A percentile compares a stretch with the other conserved stretches of the same genome.
These are phyloP conservation scores for Arthrobotrys conoides DNA, from an alignment of 2,329 filamentous ascomycete species.

Conservation along the genomic window DNA sequence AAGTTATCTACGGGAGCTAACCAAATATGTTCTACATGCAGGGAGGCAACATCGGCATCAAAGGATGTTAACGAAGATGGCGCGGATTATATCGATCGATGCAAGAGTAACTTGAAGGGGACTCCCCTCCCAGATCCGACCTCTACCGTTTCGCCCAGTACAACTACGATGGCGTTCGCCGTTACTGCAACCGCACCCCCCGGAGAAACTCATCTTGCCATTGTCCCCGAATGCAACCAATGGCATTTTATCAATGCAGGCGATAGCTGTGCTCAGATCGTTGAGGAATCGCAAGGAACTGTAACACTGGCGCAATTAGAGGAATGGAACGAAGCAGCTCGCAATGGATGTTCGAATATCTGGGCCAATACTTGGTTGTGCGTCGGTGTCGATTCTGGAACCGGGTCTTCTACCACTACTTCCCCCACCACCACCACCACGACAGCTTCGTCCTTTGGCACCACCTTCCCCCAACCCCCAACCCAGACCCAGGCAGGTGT, in stretches of 20 bases:
- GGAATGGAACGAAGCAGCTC: conserved; percentile 43
- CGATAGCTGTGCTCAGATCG: conserved; percentile 31
- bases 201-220: conserved; percentile 41
- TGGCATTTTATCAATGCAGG: conserved; percentile 33
- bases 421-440: not conserved
- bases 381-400: conserved; percentile 27
- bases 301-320: conserved; percentile 25
- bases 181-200: conserved; percentile 26
- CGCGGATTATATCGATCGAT: conserved; percentile 34
- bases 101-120: conserved; percentile 45
- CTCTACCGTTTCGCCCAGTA: conserved; percentile 22
- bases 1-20: too few species aligned
- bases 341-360: conserved; percentile 8
- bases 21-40: not conserved
- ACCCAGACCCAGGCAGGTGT: conserved; percentile 22
- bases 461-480: conserved; percentile 24
- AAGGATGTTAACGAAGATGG: conserved; percentile 36
- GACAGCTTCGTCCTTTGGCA: conserved; percentile 19
- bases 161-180: conserved; percentile 29
- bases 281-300: conserved; percentile 24
- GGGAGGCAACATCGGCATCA: conserved; percentile 52
- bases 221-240: conserved; percentile 26
- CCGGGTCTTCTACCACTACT: conserved; percentile 20
- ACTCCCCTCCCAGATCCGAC: conserved; percentile 24
- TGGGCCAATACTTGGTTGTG: conserved; percentile 37